Base-by-base conservation (phyloP, 306 rosid species). In the Ochetophila trinervis region DNA sequence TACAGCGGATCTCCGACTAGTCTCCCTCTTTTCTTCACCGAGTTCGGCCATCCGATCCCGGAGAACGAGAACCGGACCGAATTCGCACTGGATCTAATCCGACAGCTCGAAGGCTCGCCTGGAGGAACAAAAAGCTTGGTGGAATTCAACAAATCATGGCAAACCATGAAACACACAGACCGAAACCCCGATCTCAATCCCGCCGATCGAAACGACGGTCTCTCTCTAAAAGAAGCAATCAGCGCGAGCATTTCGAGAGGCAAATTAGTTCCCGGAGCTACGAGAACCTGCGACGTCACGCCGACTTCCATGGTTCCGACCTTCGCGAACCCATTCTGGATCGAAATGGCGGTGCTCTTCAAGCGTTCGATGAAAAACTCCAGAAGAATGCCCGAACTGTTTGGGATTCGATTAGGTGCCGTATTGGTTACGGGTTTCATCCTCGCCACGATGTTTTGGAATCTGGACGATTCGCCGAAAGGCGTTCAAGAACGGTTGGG, bases 81-180 rank as follows among this genome's bases (percentile, higher is more conserved):
- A 66, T 93, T 93, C 76, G 97, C 99, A 0, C 86, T 93, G n/a
- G 99, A 93, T 75, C 67, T 88, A 3, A 88, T 93, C 30, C 96
- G 99, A 11, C 96, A 85, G 5, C 91, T 90, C 2, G 99, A 93
- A 68, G 94, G 94, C 34, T 87, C 94, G 0, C 76, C 88, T 0
- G 97, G 94, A 3, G 99, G 97, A 5, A 88, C 97, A 0, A 82
- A 76, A 3, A 71, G 87, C 63, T 72, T 93, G 6, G 96, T 86
- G 1, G 99, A 94, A 61, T 94, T 90, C 87, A 86, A 86, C 87
- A 90, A 79, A 21, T 36, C 96, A 9, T 94, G 99, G 99, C 87
- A 87, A 56, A 79, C 24, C 70, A 86, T 54, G 97, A 89, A 68
- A 80, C 45, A 20, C 20, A 22, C 49, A 4, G 27, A 51, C 19